A percentile compares a stretch with the other conserved stretches of the same genome.
These are phyloP conservation scores for Stachybotrys echinatus DNA, from an alignment of 2,329 filamentous ascomycete species.

Conservation along the genomic window DNA sequence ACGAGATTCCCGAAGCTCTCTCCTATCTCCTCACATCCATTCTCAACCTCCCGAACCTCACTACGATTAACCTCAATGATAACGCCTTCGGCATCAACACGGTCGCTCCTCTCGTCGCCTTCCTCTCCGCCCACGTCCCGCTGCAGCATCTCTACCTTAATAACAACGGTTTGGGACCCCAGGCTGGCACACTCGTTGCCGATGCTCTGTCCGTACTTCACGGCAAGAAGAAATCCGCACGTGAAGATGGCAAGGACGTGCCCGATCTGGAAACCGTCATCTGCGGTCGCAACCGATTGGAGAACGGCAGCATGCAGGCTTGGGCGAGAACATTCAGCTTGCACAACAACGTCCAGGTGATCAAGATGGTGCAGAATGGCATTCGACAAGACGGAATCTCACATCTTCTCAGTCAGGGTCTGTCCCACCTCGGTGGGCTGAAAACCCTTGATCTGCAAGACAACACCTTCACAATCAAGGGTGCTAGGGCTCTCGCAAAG, in stretches of 20 bases:
- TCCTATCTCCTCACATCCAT: conserved; percentile 80
- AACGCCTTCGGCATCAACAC: conserved; percentile 98
- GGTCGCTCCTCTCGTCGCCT: conserved; percentile 85
- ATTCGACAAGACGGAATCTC: conserved; percentile 92
- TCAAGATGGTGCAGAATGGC: conserved; percentile 98
- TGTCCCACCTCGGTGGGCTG: conserved; percentile 64
- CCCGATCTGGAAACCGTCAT: conserved; percentile 92
- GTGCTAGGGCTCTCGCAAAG: conserved; percentile 71
- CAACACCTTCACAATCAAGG: conserved; percentile 87
- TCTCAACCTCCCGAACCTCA: conserved; percentile 77
- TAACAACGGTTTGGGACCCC: conserved; percentile 94
- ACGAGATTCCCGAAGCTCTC: conserved; percentile 88
- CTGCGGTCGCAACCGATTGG: conserved; percentile 90
- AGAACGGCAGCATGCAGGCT: conserved; percentile 92
- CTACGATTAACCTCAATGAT: conserved; percentile 92
- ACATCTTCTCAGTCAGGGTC: conserved; percentile 70
- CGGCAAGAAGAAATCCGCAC: conserved; percentile 73
- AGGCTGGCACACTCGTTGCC: conserved; percentile 83
- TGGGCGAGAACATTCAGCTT: conserved; percentile 87
- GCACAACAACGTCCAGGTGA: conserved; percentile 72
- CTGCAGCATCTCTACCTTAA: conserved; percentile 94
- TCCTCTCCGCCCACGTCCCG: conserved; percentile 81
- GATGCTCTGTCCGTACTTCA: conserved; percentile 81
- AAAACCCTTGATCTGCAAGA: conserved; percentile 87
- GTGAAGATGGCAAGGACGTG: conserved; percentile 65